phyloP scores from a whole-genome alignment of 495 filamentous ascomycete species.

The Staphylotrichum longicolle region DNA sequence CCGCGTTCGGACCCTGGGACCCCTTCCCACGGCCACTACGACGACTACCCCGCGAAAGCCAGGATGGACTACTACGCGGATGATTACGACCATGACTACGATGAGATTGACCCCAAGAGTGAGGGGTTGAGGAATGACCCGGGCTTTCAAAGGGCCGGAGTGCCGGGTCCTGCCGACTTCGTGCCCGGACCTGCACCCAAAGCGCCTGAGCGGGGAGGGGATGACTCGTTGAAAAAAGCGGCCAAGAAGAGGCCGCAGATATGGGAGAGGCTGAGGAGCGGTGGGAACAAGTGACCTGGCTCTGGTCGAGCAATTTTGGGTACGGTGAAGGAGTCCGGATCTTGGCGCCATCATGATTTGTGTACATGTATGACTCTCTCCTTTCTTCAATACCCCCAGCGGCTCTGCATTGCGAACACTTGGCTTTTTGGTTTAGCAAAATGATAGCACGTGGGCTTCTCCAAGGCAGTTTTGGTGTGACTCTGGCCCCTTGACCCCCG shows the following conservation, averaged over 20 bases:
- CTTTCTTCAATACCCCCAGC: slow-evolving; percentile 7
- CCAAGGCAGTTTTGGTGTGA: not conserved
- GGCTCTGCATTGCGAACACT: not conserved
- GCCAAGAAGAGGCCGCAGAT: slow-evolving; percentile 22
- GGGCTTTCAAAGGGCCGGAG: slow-evolving; percentile 28
- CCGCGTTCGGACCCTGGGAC: not conserved
- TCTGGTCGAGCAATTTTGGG: not conserved
- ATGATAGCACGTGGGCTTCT: not conserved
- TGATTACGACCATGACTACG: slow-evolving; percentile 29
- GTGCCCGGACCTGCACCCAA: not conserved
- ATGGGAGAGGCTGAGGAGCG: slow-evolving; percentile 27
- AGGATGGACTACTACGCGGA: slow-evolving; percentile 7
- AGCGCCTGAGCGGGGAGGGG: slow-evolving; percentile 1
- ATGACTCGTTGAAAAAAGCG: slow-evolving; percentile 14
- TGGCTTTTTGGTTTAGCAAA: slow-evolving; percentile 1
- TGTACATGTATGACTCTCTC: slow-evolving; percentile 4
- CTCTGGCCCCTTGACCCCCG: not conserved
- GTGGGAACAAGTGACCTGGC: slow-evolving; percentile 18
- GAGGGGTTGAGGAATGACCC: slow-evolving; percentile 31
- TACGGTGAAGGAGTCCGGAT: not conserved
- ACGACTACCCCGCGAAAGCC: slow-evolving; percentile 6
- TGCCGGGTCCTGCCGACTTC: not conserved
- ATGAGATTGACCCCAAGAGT: slow-evolving; percentile 35
- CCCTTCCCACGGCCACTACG: not conserved
- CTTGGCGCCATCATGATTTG: not conserved